These are phyloP conservation scores for Aspergillus costaricaensis DNA, from an alignment of 2,329 filamentous ascomycete genomes.

Conservation along the genomic window DNA sequence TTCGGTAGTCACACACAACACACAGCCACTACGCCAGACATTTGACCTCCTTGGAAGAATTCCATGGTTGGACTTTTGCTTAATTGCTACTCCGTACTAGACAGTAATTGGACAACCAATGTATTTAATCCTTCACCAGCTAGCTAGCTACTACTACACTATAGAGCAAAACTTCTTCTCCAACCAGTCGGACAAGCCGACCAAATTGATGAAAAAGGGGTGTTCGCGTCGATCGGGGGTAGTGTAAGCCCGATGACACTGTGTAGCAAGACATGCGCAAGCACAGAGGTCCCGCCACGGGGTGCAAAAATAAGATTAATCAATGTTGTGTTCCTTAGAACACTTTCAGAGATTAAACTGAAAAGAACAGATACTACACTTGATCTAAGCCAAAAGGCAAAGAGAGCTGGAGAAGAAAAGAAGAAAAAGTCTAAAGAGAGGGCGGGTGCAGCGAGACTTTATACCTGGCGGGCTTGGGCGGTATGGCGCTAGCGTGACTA, in stretches of 20 bases:
- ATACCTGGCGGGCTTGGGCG: constrained; percentile 5
- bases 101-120: too few relatives aligned
- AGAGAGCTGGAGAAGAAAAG: constrained; percentile 52
- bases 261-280: constrained; percentile 68
- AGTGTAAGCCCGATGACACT: constrained; percentile 78
- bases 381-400: constrained; percentile 74
- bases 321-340: constrained; percentile 69
- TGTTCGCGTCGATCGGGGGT: constrained; percentile 68
- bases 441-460: constrained; percentile 12
- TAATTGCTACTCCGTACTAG: too few relatives aligned
- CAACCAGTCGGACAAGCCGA: constrained; percentile 56
- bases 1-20: neutral
- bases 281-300: constrained; percentile 64
- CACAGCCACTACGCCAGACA: too few relatives aligned
- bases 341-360: constrained; percentile 93
- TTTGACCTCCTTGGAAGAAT: too few relatives aligned
- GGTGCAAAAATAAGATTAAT: constrained; percentile 80
- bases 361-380: constrained; percentile 96
- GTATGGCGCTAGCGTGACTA: constrained; percentile 5
- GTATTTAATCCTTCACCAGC: too few relatives aligned
- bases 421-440: constrained; percentile 36
- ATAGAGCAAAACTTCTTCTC: constrained; percentile 52
- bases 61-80: too few relatives aligned
- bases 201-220: constrained; percentile 62
- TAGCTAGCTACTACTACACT: neutral